These are phyloP conservation scores for Monilinia aucupariae DNA, from an alignment of 2,329 filamentous ascomycete genomes.

Conservation along the genomic window DNA sequence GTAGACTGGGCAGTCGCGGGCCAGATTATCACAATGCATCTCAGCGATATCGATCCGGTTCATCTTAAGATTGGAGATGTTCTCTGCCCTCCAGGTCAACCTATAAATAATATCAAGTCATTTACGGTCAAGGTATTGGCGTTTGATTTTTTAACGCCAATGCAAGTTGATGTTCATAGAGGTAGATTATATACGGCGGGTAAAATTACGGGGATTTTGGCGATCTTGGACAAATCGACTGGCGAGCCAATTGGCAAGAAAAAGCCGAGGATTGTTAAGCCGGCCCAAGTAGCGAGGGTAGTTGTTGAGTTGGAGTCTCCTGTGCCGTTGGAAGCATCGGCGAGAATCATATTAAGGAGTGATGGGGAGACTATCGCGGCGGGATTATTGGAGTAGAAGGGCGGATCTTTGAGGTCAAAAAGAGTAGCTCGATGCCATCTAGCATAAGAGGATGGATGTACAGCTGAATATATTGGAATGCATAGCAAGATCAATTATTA, in stretches of 20 bases:
- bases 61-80: constrained; percentile 83
- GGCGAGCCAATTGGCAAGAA: constrained; percentile 69
- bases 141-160: constrained; percentile 84
- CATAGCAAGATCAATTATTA: too few species aligned
- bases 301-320: constrained; percentile 66
- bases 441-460: too few species aligned
- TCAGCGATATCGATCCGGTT: constrained; percentile 77
- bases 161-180: constrained; percentile 82
- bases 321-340: constrained; percentile 74
- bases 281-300: constrained; percentile 71
- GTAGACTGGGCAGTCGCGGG: constrained; percentile 90
- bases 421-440: not conserved
- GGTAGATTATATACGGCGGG: constrained; percentile 77
- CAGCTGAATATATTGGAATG: not conserved
- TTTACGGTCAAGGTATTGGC: constrained; percentile 83
- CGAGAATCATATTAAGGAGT: constrained; percentile 73
- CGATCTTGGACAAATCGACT: constrained; percentile 70
- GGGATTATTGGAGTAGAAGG: constrained; percentile 62
- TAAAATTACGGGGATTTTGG: constrained; percentile 64
- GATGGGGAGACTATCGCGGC: constrained; percentile 82
- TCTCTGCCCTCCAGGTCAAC: constrained; percentile 63
- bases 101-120: constrained; percentile 64
- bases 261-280: constrained; percentile 77
- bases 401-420: not conserved
- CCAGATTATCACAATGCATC: constrained; percentile 78